Percentiles rank a stretch among this genome's conserved stretches.
Conservation (phyloP, 116 monocot species). For the Posidonia oceanica region DNA sequence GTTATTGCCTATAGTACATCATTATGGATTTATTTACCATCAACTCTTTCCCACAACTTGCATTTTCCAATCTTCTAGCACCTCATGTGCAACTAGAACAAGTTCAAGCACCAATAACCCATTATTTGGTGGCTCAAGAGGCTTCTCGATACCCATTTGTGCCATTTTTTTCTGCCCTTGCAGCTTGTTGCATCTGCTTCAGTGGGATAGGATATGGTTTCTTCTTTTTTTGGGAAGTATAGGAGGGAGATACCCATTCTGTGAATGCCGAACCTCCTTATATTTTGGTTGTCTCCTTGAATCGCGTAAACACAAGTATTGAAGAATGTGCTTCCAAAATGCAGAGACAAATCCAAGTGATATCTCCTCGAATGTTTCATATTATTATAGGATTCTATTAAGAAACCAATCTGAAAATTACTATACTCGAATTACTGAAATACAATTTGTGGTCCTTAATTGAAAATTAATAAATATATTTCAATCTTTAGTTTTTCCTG, state of each 20-base stretch:
- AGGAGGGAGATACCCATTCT: conserved; percentile 80
- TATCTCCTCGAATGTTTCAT: no score
- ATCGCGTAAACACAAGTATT: neutral
- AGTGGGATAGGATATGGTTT: conserved; percentile 69
- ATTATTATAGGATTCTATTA: no score
- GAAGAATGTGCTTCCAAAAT: neutral
- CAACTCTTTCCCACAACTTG: neutral
- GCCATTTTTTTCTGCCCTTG: conserved; percentile 62
- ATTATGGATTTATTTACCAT: no score
- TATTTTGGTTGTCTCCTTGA: neutral
- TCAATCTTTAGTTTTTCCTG: no score
- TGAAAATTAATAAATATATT: no score
- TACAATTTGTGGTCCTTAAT: no score
- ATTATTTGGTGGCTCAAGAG: conserved; percentile 81
- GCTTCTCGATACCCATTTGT: conserved; percentile 79
- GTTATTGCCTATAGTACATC: no score
- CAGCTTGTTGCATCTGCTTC: conserved; percentile 47
- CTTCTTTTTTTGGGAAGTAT: conserved; percentile 73
- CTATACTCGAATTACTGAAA: no score
- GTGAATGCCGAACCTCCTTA: conserved; percentile 12
- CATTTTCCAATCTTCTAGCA: conserved; percentile 72
- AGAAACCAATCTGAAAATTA: no score
- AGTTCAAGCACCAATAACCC: conserved; percentile 79
- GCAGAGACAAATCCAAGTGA: no score
- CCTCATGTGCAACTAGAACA: conserved; percentile 69